Conservation (phyloP, 331 rosid species). For the Prunus yedoensis region DNA sequence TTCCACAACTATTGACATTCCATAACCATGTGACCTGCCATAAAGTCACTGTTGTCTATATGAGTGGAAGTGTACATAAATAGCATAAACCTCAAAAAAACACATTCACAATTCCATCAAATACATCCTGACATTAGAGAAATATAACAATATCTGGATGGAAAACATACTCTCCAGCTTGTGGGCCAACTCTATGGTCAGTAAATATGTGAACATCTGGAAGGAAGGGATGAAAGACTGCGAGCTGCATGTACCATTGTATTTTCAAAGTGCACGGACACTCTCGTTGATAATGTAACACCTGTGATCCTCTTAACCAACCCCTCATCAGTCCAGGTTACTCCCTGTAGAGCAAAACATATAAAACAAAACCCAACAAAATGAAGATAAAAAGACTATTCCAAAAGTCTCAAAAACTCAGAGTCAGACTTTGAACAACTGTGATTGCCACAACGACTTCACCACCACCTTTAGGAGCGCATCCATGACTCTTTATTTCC, state of each 20-base stretch:
- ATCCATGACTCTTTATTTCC: slow-evolving; percentile 72
- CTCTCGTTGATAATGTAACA: slow-evolving; percentile 65
- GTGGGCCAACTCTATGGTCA: slow-evolving; percentile 73
- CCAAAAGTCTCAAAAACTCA: slow-evolving; percentile 25
- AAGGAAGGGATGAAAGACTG: slow-evolving; percentile 60
- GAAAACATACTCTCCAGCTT: slow-evolving; percentile 78
- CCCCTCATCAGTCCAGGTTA: slow-evolving; percentile 78
- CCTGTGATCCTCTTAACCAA: slow-evolving; percentile 88
- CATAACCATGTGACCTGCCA: slow-evolving; percentile 89
- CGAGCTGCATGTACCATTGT: slow-evolving; percentile 77
- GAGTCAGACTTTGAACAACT: slow-evolving; percentile 52
- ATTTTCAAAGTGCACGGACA: slow-evolving; percentile 79
- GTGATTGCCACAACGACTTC: slow-evolving; percentile 69
- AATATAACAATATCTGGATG: slow-evolving; percentile 8
- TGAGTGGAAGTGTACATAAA: neutral
- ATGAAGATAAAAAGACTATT: neutral
- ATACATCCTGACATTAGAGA: neutral
- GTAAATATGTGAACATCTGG: slow-evolving; percentile 83
- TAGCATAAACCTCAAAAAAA: slow-evolving; percentile 4
- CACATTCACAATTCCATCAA: neutral
- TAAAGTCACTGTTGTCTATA: slow-evolving; percentile 12
- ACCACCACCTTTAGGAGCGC: slow-evolving; percentile 86
- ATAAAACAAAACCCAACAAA: slow-evolving; percentile 12
- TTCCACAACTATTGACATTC: slow-evolving; percentile 87
- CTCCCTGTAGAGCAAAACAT: slow-evolving; percentile 49